Conservation (phyloP, 805 yeast species). For the Kurtzmaniella cleridarum region DNA sequence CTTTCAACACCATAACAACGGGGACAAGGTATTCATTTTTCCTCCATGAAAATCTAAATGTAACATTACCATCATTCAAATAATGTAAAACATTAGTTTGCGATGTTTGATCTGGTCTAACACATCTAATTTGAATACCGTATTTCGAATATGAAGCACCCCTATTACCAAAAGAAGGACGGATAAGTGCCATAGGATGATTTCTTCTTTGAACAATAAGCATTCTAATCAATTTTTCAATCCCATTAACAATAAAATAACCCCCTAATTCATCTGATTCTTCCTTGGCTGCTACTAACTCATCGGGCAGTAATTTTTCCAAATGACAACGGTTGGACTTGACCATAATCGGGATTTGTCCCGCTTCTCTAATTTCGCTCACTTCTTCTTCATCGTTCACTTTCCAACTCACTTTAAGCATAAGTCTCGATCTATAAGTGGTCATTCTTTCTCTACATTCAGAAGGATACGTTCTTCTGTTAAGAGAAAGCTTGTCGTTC, state of each 20-base stretch:
- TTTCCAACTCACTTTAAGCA: constrained; percentile 76
- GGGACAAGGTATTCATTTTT: constrained; percentile 94
- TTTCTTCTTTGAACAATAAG: constrained; percentile 95
- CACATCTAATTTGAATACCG: constrained; percentile 93
- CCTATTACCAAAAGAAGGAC: constrained; percentile 92
- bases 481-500: constrained; percentile 66
- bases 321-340: constrained; percentile 88
- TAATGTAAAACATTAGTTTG: constrained; percentile 97
- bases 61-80: constrained; percentile 90
- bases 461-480: constrained; percentile 75
- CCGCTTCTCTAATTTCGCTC: constrained; percentile 82
- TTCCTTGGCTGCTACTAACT: constrained; percentile 73
- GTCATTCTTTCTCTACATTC: constrained; percentile 83
- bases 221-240: constrained; percentile 94
- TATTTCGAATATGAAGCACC: constrained; percentile 84
- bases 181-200: constrained; percentile 95
- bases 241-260: constrained; percentile 92
- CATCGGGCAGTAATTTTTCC: constrained; percentile 74
- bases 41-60: constrained; percentile 95
- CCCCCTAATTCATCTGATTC: constrained; percentile 97
- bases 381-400: constrained; percentile 85
- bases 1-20: constrained; percentile 86
- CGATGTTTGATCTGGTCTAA: constrained; percentile 95
- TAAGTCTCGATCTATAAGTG: constrained; percentile 72
- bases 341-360: constrained; percentile 88